Conservation (phyloP, 176 grass and related monocot genomes). For the Cenchrus purpureus region DNA sequence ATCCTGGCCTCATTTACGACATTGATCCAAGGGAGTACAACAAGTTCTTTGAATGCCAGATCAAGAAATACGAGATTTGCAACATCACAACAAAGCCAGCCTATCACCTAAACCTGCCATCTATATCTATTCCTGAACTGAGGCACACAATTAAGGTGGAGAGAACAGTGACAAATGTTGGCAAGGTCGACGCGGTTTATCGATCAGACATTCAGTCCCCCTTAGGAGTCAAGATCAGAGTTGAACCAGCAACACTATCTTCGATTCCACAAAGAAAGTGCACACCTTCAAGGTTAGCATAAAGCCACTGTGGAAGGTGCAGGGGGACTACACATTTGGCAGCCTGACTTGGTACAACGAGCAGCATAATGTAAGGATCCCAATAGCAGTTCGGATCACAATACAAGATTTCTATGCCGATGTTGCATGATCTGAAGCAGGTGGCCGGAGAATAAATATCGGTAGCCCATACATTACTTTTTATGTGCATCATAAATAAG, state of each 20-base stretch:
- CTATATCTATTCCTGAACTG: conserved; percentile 34
- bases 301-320: neutral
- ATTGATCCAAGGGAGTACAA: conserved; percentile 36
- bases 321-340: neutral
- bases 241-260: neutral
- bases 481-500: neutral
- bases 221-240: conserved; percentile 3
- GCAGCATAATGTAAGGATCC: neutral
- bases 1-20: conserved; percentile 44
- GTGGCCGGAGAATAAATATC: neutral
- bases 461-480: neutral
- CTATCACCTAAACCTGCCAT: conserved; percentile 40
- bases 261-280: neutral
- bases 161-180: neutral
- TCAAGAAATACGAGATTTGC: neutral
- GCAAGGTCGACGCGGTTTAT: neutral
- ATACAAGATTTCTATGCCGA: neutral
- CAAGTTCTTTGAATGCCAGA: conserved; percentile 34
- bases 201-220: neutral
- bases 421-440: neutral
- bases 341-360: neutral
- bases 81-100: neutral
- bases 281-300: neutral
- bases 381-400: neutral
- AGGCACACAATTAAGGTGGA: neutral